phyloP scores from a whole-genome alignment of 2,329 filamentous ascomycete genomes.

The Colletotrichum noveboracense region DNA sequence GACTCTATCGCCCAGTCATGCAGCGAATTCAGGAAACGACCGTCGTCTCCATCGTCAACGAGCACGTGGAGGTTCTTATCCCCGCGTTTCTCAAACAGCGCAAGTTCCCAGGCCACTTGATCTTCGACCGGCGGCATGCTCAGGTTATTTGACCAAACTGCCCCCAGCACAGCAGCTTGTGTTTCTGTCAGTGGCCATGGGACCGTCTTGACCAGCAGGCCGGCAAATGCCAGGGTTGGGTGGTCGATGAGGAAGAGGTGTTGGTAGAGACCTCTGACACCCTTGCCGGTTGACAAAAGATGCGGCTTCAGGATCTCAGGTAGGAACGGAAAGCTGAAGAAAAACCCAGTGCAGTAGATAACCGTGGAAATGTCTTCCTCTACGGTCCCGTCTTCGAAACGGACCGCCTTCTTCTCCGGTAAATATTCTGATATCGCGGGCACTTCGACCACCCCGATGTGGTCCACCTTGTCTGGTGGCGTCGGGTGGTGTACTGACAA shows the following conservation, averaged over 20 bases:
- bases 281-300: conserved; percentile 70
- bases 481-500: conserved; percentile 64
- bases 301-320: conserved; percentile 41
- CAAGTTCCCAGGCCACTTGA: conserved; percentile 74
- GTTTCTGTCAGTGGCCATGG: conserved; percentile 83
- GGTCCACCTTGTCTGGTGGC: conserved; percentile 46
- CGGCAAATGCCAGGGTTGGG: conserved; percentile 80
- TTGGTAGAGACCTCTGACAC: conserved; percentile 76
- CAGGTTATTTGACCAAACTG: conserved; percentile 77
- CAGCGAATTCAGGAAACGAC: conserved; percentile 71
- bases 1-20: conserved; percentile 64
- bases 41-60: conserved; percentile 64
- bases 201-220: conserved; percentile 82
- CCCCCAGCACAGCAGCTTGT: conserved; percentile 78
- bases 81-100: conserved; percentile 55
- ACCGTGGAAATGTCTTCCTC: conserved; percentile 71
- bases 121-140: conserved; percentile 63
- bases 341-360: conserved; percentile 82
- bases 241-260: conserved; percentile 79
- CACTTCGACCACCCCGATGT: conserved; percentile 55
- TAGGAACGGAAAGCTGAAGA: conserved; percentile 77
- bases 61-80: conserved; percentile 48
- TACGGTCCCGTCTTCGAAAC: conserved; percentile 67
- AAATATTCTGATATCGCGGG: conserved; percentile 64
- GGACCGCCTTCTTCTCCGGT: conserved; percentile 60